Percentiles rank a stretch among this genome's conserved stretches.
Evolutionary conservation across 495 filamentous ascomycete species (phyloP).

Genomic region (Hypoxylon rickii): DNA sequence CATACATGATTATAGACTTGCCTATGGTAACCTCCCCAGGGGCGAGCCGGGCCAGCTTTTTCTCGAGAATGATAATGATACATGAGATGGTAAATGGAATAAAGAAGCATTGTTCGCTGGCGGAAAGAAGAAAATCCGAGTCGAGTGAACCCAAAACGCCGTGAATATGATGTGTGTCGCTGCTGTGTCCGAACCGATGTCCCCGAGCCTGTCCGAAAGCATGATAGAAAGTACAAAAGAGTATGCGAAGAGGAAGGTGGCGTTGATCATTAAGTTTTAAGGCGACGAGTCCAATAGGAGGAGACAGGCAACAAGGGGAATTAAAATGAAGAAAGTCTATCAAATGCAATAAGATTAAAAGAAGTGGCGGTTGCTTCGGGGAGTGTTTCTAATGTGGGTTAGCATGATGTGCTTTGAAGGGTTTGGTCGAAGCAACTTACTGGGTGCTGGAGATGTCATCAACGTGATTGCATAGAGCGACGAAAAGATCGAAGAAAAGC

Average conservation of each 20-base stretch:
- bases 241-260: conserved; percentile 21
- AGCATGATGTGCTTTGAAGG: background rate
- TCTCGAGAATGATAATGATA: conserved; percentile 18
- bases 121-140: background rate
- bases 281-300: no score
- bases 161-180: conserved; percentile 29
- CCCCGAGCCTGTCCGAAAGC: conserved; percentile 1
- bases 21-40: background rate
- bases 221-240: conserved; percentile 12
- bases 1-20: no score
- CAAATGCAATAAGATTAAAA: conserved; percentile 16
- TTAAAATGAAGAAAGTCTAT: conserved; percentile 21
- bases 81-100: conserved; percentile 12
- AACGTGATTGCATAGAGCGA: conserved; percentile 90
- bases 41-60: background rate
- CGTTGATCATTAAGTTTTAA: conserved; percentile 37
- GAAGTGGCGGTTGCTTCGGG: conserved; percentile 46
- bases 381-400: conserved; percentile 38
- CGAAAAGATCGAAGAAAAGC: conserved; percentile 92
- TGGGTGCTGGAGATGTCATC: conserved; percentile 59
- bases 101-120: background rate
- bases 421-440: conserved; percentile 40
- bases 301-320: no score
- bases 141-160: conserved; percentile 34
- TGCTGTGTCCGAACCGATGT: conserved; percentile 22